Conservation (phyloP, 129 eudicot species). For the Silybum marianum region DNA sequence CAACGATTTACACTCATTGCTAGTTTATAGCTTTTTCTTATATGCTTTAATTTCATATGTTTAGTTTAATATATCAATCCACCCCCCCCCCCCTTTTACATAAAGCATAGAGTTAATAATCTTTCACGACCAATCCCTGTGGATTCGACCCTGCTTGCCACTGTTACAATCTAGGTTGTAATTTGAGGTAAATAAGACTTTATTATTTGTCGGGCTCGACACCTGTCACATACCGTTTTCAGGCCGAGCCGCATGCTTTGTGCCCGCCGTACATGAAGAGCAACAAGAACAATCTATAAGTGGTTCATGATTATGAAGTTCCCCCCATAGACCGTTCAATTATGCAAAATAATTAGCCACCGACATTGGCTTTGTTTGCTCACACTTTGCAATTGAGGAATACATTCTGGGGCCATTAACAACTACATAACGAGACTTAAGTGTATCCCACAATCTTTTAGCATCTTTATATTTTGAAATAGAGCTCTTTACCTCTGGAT, state of each 20-base stretch:
- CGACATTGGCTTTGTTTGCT: background rate
- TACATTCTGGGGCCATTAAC: background rate
- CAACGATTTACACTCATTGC: too few species aligned
- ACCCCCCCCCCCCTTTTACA: too few species aligned
- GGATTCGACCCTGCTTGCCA: too few species aligned
- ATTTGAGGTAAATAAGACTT: too few species aligned
- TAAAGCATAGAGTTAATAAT: too few species aligned
- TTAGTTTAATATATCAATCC: too few species aligned
- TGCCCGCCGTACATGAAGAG: background rate
- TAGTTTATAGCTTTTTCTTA: too few species aligned
- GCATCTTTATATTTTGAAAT: background rate
- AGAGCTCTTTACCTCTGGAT: background rate
- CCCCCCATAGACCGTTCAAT: background rate
- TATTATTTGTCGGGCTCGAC: too few species aligned
- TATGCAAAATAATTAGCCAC: background rate
- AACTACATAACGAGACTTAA: background rate
- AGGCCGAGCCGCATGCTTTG: background rate
- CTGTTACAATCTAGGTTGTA: too few species aligned
- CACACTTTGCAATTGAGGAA: background rate
- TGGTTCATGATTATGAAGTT: background rate
- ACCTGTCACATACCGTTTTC: background rate
- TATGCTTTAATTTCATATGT: too few species aligned
- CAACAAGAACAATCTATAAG: background rate
- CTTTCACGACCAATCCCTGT: too few species aligned
- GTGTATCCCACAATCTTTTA: background rate